Conservation (phyloP, 495 filamentous ascomycete genomes). For the Cercophora sp. region DNA sequence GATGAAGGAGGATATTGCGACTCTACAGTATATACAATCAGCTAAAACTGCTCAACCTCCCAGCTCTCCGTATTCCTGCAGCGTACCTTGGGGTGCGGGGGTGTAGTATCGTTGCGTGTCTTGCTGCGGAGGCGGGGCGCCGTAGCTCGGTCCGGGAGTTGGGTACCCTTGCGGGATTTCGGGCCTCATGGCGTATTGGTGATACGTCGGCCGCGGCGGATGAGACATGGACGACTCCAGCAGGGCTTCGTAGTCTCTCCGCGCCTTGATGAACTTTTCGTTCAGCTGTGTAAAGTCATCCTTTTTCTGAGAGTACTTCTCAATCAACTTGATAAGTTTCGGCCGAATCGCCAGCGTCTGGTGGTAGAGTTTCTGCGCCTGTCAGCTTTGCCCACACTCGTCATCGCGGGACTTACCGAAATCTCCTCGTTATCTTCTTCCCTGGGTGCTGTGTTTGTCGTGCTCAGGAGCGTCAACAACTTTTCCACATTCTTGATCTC, state of each 20-base stretch:
- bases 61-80: conserved; percentile 25
- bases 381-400: conserved; percentile 7
- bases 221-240: conserved; percentile 95
- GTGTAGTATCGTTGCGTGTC: conserved; percentile 71
- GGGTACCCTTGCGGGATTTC: conserved; percentile 63
- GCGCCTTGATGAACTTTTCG: conserved; percentile 98
- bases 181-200: conserved; percentile 62
- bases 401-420: conserved; percentile 49
- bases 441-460: conserved; percentile 82
- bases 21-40: conserved; percentile 32
- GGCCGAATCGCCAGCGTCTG: conserved; percentile 90
- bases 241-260: conserved; percentile 92
- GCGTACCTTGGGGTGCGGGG: conserved; percentile 46
- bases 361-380: conserved; percentile 73
- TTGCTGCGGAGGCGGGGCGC: conserved; percentile 48
- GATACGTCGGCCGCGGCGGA: conserved; percentile 60
- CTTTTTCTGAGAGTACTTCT: conserved; percentile 99
- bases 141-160: conserved; percentile 28
- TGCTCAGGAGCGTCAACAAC: conserved; percentile 86
- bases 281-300: conserved; percentile 98
- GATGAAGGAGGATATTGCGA: conserved; percentile 43
- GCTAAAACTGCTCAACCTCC: conserved; percentile 24
- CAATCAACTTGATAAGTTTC: conserved; percentile 96
- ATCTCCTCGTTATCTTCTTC: conserved; percentile 91
- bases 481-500: conserved; percentile 99